Evolutionary conservation across 441 rosid species (phyloP), one percentile per base, ranked within the genome.

Genomic region (Brassica hybrid): DNA sequence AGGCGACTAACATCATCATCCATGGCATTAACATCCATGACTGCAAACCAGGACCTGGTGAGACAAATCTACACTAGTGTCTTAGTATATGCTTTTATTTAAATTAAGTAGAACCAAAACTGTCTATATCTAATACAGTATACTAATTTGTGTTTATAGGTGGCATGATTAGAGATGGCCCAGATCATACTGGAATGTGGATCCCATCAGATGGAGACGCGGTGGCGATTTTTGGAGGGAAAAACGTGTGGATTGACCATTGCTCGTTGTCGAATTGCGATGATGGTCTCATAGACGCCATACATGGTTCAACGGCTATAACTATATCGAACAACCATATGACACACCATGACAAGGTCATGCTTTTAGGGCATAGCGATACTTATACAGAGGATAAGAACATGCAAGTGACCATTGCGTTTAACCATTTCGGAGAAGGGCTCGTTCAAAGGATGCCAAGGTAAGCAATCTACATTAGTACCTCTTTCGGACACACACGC

Each of bases 401-500:
- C 62, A 89, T 89, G 93, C 90, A 89, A 63, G 89, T 84, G 45
- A 89, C 93, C 23, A 65, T 88, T 66, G 92, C 92, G n/a, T 88
- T 84, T 83, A 88, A 88, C 82, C 92, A 88, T 74, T 88, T 88
- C n/a, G 92, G 92, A 7, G 86, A 88, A 81, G 92, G 92, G 6
- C 80, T 89, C 9, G 88, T 87, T 5, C 93, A 89, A 79, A 86
- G 93, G 71, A 89, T 87, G 89, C 93, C 93, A 56, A 77, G 93
- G 89, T 85, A 76, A 65, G 12, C 23, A 36, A 30, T 13, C 2
- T 65, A 56, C 58, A 16, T 38, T 62, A 60, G 13, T 50, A 73
- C 30, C 32, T 74, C 45, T 60, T 8, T 13, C 16, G 7, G 54
- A 48, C 32, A 7, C 19, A 7, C 30, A 54, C 23, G 21, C 7